Conservation (phyloP, 2,329 filamentous ascomycete genomes). For the Trichocomaceae sp. region DNA sequence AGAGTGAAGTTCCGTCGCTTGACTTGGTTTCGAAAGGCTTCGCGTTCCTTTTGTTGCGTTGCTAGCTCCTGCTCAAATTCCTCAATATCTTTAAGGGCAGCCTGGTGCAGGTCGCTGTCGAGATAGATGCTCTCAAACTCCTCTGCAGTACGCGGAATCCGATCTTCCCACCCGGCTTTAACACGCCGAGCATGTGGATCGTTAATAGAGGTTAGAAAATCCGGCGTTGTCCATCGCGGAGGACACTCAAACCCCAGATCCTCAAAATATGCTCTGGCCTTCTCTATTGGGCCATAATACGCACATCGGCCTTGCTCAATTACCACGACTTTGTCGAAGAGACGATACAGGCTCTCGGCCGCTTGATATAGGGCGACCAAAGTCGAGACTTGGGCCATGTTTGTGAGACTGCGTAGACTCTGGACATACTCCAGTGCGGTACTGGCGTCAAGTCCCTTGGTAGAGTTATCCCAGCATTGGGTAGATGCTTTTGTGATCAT, state of each 20-base stretch:
- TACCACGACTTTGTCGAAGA: constrained; percentile 63
- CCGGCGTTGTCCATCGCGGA: constrained; percentile 63
- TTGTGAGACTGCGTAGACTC: constrained; percentile 57
- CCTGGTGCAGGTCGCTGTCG: constrained; percentile 41
- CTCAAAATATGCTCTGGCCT: constrained; percentile 63
- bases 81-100: constrained; percentile 44
- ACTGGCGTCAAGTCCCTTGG: constrained; percentile 64
- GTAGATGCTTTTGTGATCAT: constrained; percentile 58
- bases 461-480: constrained; percentile 73
- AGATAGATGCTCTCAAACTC: constrained; percentile 51
- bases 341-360: constrained; percentile 43
- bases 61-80: constrained; percentile 48
- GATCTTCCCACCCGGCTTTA: constrained; percentile 51
- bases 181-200: constrained; percentile 53
- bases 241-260: constrained; percentile 68
- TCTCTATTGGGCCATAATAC: constrained; percentile 59
- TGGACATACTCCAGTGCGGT: constrained; percentile 69
- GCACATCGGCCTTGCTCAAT: constrained; percentile 64
- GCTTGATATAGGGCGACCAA: constrained; percentile 68
- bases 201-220: constrained; percentile 72
- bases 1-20: constrained; percentile 50
- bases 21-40: constrained; percentile 30
- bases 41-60: constrained; percentile 36
- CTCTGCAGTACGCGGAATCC: constrained; percentile 48
- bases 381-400: constrained; percentile 57